These are phyloP conservation scores for Talaromyces sp. DNA, from an alignment of 2,329 filamentous ascomycete species.

Conservation along the genomic window DNA sequence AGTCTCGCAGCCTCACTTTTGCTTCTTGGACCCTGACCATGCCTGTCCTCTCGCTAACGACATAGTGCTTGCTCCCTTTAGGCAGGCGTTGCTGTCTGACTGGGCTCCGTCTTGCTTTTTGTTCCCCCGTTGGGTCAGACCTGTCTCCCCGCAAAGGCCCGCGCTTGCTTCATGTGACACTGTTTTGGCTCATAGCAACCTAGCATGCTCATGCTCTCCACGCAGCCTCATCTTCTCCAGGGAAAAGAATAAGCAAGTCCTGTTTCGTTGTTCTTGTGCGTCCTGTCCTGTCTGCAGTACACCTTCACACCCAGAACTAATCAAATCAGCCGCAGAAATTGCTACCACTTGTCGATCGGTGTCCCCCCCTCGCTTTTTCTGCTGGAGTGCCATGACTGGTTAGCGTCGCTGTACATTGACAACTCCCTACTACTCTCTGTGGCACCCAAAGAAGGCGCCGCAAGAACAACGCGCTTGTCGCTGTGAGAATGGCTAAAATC, in stretches of 20 bases:
- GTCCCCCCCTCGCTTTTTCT: not conserved
- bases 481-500: slow-evolving; percentile 59
- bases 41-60: not conserved
- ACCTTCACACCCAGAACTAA: not conserved
- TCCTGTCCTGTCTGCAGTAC: not conserved
- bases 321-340: not conserved
- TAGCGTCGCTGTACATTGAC: slow-evolving; percentile 13
- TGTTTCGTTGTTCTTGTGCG: not conserved
- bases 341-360: not conserved
- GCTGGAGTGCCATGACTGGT: slow-evolving; percentile 10
- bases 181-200: not conserved
- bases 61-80: not conserved
- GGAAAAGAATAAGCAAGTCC: not conserved
- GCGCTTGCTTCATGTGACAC: not conserved
- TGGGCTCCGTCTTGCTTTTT: not conserved
- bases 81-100: not conserved
- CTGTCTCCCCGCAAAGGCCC: not conserved
- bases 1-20: not conserved
- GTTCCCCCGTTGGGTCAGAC: not conserved
- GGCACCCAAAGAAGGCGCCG: slow-evolving; percentile 8
- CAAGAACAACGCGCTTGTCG: slow-evolving; percentile 8
- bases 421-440: not conserved
- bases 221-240: not conserved
- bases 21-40: not conserved
- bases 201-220: not conserved